Evolutionary conservation across 2,329 filamentous ascomycete genomes (phyloP), one percentile per base, ranked within the genome.

Genomic region (Apiospora malaysiana): DNA sequence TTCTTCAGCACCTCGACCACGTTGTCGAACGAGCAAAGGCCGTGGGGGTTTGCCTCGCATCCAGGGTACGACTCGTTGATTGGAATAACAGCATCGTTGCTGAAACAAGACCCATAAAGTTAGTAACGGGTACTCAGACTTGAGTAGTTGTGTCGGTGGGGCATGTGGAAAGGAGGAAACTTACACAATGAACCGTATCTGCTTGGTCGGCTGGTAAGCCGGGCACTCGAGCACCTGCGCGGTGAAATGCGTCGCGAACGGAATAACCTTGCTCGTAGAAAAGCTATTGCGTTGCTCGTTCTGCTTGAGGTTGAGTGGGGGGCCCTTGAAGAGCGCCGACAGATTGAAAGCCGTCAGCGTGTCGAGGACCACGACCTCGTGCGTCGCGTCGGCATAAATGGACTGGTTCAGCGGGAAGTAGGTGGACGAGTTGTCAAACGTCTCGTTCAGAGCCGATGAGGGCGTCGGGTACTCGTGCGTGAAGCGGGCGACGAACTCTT

Each of bases 401-500:
- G 80, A 82, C 73, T 85, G 82, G 70, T 82, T 79, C 10, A 84
- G 79, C 1, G 82, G 82, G 73, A 84, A 84, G 76, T 79, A 84
- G 0, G 82, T 84, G 0, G 78, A 75, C 16, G 78, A 78, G 72
- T 82, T 81, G 74, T 84, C 83, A 51, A 79, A 83, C 0, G 77
- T 80, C 70, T 74, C 66, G 73, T 80, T 79, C 25, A 80, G 73
- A 4, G 78, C 75, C 5, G 79, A 80, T 51, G 71, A 71, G 32
- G 74, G 70, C n/a, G 75, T 66, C 6, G 79, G 79, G 66, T 77
- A 80, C 32, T 74, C 72, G 23, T 75, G 75, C 1, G 75, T 79
- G 70, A 80, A 78, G 49, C 79, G 77, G 18, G 76, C 78, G 49
- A 79, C 76, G 25, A 78, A 80, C 65, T 80, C 79, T n/a, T 80